Conservation (phyloP, 1,284 basidiomycete genomes). For the Sanghuangporus weigelae region DNA sequence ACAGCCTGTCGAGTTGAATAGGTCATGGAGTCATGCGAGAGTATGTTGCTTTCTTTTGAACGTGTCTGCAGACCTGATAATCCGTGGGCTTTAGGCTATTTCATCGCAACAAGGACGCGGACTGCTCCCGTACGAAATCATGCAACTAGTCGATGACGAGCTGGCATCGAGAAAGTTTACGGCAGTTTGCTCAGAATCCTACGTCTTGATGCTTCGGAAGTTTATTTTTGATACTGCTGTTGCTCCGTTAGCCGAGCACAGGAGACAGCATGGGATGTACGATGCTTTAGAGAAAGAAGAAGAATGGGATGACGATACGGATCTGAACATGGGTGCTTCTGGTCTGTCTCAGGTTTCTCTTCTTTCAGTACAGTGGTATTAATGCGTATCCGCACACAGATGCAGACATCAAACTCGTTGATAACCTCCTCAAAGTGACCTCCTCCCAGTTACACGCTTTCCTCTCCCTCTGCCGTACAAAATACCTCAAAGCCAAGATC, state of each 20-base stretch:
- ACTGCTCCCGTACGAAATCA: constrained; percentile 86
- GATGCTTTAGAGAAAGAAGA: constrained; percentile 72
- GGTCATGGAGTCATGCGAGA: constrained; percentile 86
- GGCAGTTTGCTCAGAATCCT: constrained; percentile 71
- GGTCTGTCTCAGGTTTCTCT: constrained; percentile 36
- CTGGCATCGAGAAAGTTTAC: constrained; percentile 58
- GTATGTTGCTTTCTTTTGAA: constrained; percentile 42
- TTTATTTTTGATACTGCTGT: constrained; percentile 75
- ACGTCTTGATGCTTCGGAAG: constrained; percentile 68
- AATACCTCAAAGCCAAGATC: constrained; percentile 91
- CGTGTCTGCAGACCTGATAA: not conserved
- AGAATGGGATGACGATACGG: constrained; percentile 77
- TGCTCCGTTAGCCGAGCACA: constrained; percentile 60
- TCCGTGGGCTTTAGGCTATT: constrained; percentile 47
- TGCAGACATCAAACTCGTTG: constrained; percentile 66
- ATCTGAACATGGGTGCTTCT: constrained; percentile 71
- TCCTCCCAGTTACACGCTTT: constrained; percentile 76
- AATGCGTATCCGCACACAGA: constrained; percentile 31
- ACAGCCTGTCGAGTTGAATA: constrained; percentile 84
- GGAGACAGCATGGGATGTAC: constrained; percentile 80
- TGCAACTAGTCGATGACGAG: constrained; percentile 66
- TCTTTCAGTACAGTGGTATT: not conserved
- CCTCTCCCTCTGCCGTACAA: constrained; percentile 84
- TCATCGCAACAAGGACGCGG: constrained; percentile 53
- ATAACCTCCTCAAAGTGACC: constrained; percentile 91